A percentile compares a stretch with the other conserved stretches of the same genome.
Evolutionary conservation across 2,329 filamentous ascomycete genomes (phyloP).

Genomic region (Fusarium equiseti): DNA sequence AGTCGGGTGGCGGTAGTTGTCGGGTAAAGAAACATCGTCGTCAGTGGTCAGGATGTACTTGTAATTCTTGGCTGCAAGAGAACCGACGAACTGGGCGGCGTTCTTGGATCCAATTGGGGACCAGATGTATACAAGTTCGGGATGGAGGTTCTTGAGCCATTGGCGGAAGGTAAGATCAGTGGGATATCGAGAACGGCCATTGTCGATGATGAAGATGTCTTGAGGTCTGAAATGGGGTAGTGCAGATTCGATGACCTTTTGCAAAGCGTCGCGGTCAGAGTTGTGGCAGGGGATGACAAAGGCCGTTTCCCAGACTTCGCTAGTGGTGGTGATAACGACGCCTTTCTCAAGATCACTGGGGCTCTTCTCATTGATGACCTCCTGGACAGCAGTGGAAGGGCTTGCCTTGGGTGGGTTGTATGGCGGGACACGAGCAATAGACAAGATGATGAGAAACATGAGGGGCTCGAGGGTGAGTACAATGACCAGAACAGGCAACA

Average conservation of each 20-base stretch:
- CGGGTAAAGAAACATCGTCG: constrained; percentile 1
- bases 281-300: constrained; percentile 12
- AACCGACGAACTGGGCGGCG: constrained; percentile 5
- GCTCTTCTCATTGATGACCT: background rate
- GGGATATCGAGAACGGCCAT: background rate
- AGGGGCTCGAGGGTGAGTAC: constrained; percentile 13
- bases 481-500: constrained; percentile 5
- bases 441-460: constrained; percentile 16
- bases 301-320: background rate
- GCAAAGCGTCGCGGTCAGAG: constrained; percentile 1
- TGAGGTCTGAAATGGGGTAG: constrained; percentile 8
- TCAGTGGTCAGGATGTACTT: constrained; percentile 12
- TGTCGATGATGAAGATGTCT: constrained; percentile 15
- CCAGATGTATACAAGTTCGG: constrained; percentile 5
- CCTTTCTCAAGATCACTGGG: background rate
- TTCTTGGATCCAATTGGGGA: constrained; percentile 12
- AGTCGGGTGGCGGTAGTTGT: constrained; percentile 1
- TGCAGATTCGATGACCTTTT: background rate
- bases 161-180: constrained; percentile 7
- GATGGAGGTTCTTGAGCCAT: background rate
- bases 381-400: background rate
- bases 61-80: constrained; percentile 2
- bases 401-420: background rate
- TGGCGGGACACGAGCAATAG: background rate
- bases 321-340: background rate